Evolutionary conservation across 768 basidiomycete genomes (phyloP).

Genomic region (Artomyces pyxidatus): DNA sequence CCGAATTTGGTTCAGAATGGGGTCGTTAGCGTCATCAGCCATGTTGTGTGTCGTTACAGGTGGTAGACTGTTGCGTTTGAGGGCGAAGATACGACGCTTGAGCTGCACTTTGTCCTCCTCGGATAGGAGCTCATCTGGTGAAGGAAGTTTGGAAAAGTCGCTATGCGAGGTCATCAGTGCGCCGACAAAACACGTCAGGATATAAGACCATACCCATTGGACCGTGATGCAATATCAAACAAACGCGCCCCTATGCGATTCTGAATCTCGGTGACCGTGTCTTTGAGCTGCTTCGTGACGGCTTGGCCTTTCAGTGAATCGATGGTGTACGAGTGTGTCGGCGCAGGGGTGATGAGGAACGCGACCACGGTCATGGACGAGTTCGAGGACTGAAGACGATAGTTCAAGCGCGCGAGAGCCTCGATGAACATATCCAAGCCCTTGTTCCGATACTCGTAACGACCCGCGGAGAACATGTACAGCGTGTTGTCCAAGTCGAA

Average conservation of each 20-base stretch:
- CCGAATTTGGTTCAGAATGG: slow-evolving; percentile 91
- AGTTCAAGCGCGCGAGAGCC: slow-evolving; percentile 79
- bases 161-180: no score
- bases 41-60: slow-evolving; percentile 99
- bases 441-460: slow-evolving; percentile 99
- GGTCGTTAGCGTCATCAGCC: slow-evolving; percentile 88
- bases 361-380: slow-evolving; percentile 86
- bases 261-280: slow-evolving; percentile 94
- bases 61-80: slow-evolving; percentile 91
- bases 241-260: slow-evolving; percentile 85
- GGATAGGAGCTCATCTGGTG: slow-evolving; percentile 71
- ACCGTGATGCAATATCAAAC: slow-evolving; percentile 91
- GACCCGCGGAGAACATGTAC: slow-evolving; percentile 97
- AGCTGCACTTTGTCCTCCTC: slow-evolving; percentile 90
- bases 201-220: slow-evolving; percentile 74
- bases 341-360: slow-evolving; percentile 98
- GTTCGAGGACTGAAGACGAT: slow-evolving; percentile 49
- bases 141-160: slow-evolving; percentile 67
- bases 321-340: slow-evolving; percentile 93
- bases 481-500: slow-evolving; percentile 91
- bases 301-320: slow-evolving; percentile 97
- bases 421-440: slow-evolving; percentile 99
- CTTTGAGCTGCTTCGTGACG: slow-evolving; percentile 92
- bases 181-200: no score
- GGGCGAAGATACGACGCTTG: slow-evolving; percentile 93